Evolutionary conservation across 164 flowering plant species (phyloP).

Genomic region (Vitis rupestris): DNA sequence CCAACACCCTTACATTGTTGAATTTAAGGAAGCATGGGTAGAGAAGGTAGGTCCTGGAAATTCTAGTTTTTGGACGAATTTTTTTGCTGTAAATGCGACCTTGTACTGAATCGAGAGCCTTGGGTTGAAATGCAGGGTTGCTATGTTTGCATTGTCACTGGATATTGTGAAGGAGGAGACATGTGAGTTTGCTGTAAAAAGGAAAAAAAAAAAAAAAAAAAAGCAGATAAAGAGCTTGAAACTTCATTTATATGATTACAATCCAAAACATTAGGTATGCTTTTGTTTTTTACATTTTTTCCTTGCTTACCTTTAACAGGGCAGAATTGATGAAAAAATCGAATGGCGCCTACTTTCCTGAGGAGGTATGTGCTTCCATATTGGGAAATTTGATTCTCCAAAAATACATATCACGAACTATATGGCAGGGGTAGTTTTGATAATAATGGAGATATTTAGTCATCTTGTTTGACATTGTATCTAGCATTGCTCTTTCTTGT

Average conservation of each 20-base stretch:
- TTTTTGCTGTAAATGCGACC: not conserved
- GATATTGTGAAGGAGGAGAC: conserved; percentile 99
- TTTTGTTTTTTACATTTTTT: not conserved
- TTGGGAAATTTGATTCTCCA: no score
- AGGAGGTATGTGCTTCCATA: conserved; percentile 64
- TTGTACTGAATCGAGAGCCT: conserved; percentile 17
- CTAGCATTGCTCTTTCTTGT: not conserved
- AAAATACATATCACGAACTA: not conserved
- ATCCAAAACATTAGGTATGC: not conserved
- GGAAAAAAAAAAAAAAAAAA: no score
- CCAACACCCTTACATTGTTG: conserved; percentile 91
- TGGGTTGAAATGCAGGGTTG: conserved; percentile 66
- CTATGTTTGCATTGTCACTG: conserved; percentile 98
- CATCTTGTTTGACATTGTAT: no score
- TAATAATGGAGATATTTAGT: not conserved
- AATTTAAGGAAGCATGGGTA: conserved; percentile 99
- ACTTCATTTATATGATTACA: no score
- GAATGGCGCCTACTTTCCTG: conserved; percentile 83
- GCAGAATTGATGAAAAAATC: conserved; percentile 90
- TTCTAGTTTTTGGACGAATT: not conserved
- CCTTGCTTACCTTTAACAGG: conserved; percentile 37
- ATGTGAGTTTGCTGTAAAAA: conserved; percentile 58
- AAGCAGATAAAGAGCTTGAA: no score
- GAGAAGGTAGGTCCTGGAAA: conserved; percentile 61
- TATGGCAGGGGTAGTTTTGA: not conserved